Evolutionary conservation across 1,284 basidiomycete species (phyloP).

Genomic region (Trichosporon coremiiforme): DNA sequence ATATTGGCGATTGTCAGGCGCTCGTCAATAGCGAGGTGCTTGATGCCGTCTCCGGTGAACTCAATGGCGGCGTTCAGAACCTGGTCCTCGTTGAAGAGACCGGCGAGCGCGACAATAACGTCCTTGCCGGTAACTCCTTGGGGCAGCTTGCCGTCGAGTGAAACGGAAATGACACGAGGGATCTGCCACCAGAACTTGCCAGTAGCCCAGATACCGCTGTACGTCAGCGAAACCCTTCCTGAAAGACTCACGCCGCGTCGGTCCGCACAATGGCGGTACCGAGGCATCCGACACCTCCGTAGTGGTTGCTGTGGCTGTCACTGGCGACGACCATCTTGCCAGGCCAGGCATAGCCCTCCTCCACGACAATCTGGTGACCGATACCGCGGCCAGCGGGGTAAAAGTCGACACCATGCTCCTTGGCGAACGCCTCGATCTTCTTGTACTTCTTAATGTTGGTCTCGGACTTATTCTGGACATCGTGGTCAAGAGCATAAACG

Average conservation of each 20-base stretch:
- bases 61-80: conserved; percentile 98
- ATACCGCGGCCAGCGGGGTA: conserved; percentile 98
- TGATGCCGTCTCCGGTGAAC: conserved; percentile 91
- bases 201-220: conserved; percentile 88
- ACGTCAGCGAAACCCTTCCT: neutral
- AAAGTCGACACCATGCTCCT: conserved; percentile 85
- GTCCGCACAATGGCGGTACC: conserved; percentile 95
- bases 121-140: conserved; percentile 97
- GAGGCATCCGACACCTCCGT: conserved; percentile 94
- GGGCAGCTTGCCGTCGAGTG: conserved; percentile 77
- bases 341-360: conserved; percentile 95
- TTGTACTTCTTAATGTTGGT: conserved; percentile 94
- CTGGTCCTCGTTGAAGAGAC: conserved; percentile 95
- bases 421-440: conserved; percentile 87
- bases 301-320: conserved; percentile 95
- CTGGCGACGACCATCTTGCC: conserved; percentile 90
- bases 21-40: conserved; percentile 81
- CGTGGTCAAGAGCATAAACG: conserved; percentile 97
- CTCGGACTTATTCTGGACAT: conserved; percentile 93
- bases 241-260: conserved; percentile 52
- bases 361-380: conserved; percentile 91
- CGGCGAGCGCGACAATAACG: conserved; percentile 95
- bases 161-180: conserved; percentile 92
- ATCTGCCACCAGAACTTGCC: conserved; percentile 99
- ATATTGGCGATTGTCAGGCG: conserved; percentile 95